Conservation (phyloP, 169 alveolate genomes). For the Eimeria sp. region DNA sequence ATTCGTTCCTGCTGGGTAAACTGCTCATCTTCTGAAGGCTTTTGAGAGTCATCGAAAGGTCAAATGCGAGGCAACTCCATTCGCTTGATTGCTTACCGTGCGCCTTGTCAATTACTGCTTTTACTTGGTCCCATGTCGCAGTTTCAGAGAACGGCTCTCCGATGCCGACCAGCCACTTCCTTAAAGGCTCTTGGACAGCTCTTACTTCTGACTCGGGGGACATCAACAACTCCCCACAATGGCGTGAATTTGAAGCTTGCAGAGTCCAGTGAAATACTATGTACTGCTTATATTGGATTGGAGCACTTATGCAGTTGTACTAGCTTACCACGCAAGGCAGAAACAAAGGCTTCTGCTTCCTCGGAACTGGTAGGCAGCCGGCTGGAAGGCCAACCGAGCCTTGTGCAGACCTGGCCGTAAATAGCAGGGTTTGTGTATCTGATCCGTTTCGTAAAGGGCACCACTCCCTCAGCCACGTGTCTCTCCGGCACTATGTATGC, state of each 20-base stretch:
- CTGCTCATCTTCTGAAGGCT: background rate
- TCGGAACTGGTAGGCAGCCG: slow-evolving; percentile 42
- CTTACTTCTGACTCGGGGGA: slow-evolving; percentile 48
- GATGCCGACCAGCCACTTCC: slow-evolving; percentile 21
- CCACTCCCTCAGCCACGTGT: slow-evolving; percentile 59
- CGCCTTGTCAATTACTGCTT: slow-evolving; percentile 34
- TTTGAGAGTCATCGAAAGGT: background rate
- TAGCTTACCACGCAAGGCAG: slow-evolving; percentile 49
- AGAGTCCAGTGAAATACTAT: background rate
- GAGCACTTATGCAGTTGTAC: background rate
- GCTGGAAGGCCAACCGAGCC: slow-evolving; percentile 54
- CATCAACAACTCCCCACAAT: background rate
- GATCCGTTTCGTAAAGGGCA: slow-evolving; percentile 38
- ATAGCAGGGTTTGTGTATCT: slow-evolving; percentile 28
- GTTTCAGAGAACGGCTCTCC: slow-evolving; percentile 19
- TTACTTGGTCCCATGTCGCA: slow-evolving; percentile 39
- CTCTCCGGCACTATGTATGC: slow-evolving; percentile 65
- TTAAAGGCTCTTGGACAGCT: slow-evolving; percentile 45
- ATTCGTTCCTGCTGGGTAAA: background rate
- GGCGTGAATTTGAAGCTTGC: background rate
- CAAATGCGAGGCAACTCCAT: background rate
- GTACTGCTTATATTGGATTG: background rate
- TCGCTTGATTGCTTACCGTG: slow-evolving; percentile 29
- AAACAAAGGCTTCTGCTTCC: slow-evolving; percentile 55
- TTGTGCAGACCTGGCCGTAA: slow-evolving; percentile 39